phyloP scores from a whole-genome alignment of 73 alveolate species.

The Symbiodinium pilosum region DNA sequence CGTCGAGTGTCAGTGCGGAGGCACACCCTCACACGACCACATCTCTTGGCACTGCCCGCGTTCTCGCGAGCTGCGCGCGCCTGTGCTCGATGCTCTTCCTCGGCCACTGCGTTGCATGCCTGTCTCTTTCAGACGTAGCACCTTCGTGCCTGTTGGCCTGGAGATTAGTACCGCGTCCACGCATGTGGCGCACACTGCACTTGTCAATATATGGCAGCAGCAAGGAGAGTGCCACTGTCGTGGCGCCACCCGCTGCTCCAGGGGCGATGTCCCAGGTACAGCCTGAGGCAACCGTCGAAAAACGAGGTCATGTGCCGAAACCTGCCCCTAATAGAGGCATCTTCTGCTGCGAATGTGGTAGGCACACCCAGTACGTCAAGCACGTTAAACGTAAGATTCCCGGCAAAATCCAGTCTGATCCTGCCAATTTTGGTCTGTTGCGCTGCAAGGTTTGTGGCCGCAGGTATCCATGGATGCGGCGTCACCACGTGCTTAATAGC shows the following conservation, averaged over 20 bases:
- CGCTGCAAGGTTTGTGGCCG: neutral
- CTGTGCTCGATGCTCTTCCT: neutral
- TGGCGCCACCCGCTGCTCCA: neutral
- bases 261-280: neutral
- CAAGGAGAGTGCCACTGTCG: neutral
- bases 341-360: neutral
- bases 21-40: neutral
- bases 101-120: neutral
- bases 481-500: neutral
- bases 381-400: neutral
- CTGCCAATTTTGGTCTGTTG: neutral
- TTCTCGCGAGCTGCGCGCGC: neutral
- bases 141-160: neutral
- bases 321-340: neutral
- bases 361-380: neutral
- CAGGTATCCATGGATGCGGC: neutral
- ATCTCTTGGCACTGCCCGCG: neutral
- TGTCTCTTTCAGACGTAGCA: neutral
- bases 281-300: no score
- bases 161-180: neutral
- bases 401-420: no score
- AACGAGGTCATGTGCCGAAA: no score
- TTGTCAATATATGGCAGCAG: neutral
- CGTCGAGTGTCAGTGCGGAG: neutral
- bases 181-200: neutral